These are phyloP conservation scores for Heliamphora exappendiculata DNA, from an alignment of 148 eudicot genomes.

Conservation along the genomic window DNA sequence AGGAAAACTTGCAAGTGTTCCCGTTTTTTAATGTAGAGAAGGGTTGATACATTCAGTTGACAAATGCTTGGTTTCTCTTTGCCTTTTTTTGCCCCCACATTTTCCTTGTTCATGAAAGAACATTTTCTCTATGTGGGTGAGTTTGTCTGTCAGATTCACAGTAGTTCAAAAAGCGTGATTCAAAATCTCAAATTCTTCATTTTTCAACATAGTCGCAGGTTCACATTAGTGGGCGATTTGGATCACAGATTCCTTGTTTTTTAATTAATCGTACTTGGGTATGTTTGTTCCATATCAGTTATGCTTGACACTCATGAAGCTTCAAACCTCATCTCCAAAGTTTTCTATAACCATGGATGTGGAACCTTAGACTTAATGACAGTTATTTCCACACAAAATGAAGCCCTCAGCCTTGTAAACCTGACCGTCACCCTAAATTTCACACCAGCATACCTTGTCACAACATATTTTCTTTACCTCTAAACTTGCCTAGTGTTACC, in stretches of 20 bases:
- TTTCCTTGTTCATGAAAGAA: not conserved
- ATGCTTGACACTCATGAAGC: not conserved
- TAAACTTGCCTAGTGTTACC: too few relatives aligned
- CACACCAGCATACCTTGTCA: too few relatives aligned
- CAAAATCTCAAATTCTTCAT: not conserved
- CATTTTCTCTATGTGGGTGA: not conserved
- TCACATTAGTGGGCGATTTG: too few relatives aligned
- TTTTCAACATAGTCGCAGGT: too few relatives aligned
- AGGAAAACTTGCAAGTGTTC: not conserved
- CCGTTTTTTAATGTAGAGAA: not conserved
- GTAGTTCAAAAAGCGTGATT: not conserved
- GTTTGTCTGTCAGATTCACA: not conserved
- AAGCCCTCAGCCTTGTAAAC: not conserved
- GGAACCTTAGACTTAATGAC: too few relatives aligned
- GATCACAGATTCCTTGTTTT: too few relatives aligned
- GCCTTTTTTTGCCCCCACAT: not conserved
- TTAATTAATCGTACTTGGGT: too few relatives aligned
- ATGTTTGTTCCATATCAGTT: not conserved
- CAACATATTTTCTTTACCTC: not conserved
- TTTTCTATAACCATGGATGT: too few relatives aligned
- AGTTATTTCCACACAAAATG: not conserved
- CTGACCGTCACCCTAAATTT: not conserved
- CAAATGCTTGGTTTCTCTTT: not conserved
- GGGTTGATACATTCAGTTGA: not conserved
- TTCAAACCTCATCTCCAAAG: not conserved